These are phyloP conservation scores for Chlorella sorokiniana DNA, from an alignment of 139 green algal species.

Conservation along the genomic window DNA sequence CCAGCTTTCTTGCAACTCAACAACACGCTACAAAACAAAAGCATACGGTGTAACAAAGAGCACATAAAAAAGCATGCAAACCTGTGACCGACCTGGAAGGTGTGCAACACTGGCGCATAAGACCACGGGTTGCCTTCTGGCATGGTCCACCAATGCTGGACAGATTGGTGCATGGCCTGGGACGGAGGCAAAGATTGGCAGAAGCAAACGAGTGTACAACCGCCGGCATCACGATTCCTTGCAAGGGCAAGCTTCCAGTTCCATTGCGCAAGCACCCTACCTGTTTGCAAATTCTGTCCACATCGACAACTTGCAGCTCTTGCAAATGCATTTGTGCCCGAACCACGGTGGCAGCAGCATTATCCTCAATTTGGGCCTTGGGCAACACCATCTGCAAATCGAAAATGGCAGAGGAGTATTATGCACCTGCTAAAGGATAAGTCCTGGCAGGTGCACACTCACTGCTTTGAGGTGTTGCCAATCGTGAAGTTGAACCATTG, in stretches of 20 bases:
- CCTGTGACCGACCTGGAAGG: slow-evolving; percentile 61
- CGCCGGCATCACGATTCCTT: not conserved
- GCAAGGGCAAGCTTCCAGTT: not conserved
- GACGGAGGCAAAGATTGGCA: not conserved
- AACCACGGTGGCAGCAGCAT: slow-evolving; percentile 68
- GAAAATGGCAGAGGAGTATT: too few species aligned
- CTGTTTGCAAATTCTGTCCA: slow-evolving; percentile 49
- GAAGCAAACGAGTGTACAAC: not conserved
- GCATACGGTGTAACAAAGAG: not conserved
- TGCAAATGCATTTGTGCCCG: slow-evolving; percentile 76
- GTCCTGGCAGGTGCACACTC: not conserved
- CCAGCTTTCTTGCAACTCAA: slow-evolving; percentile 90
- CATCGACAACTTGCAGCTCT: slow-evolving; percentile 66
- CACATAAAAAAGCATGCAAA: not conserved
- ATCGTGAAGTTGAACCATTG: slow-evolving; percentile 82
- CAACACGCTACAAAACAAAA: slow-evolving; percentile 69
- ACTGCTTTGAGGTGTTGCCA: slow-evolving; percentile 77
- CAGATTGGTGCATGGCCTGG: slow-evolving; percentile 58
- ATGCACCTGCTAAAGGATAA: too few species aligned
- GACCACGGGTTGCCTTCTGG: slow-evolving; percentile 75
- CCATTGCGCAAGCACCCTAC: not conserved
- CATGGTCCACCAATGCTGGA: slow-evolving; percentile 90
- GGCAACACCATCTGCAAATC: slow-evolving; percentile 49
- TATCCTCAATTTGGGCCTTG: slow-evolving; percentile 76
- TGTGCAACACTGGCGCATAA: slow-evolving; percentile 72